Base-by-base conservation (phyloP, 2,329 filamentous ascomycete genomes). In the Pseudogymnoascus sp. region DNA sequence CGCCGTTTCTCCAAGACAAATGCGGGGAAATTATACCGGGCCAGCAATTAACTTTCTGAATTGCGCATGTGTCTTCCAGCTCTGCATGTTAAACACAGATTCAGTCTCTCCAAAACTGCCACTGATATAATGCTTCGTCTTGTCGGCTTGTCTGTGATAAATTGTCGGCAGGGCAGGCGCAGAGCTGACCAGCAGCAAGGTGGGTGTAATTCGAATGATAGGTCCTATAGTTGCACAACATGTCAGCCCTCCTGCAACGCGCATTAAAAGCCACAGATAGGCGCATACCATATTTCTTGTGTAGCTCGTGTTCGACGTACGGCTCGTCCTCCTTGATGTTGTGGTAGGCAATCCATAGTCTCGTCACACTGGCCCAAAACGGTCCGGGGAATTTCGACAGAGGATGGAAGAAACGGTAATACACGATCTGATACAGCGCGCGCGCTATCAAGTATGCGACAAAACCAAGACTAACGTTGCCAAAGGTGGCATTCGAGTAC, bases 111-210 rank as follows among this genome's bases (percentile, higher is more conserved):
- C 82, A 66, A 85, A 83, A 23, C 76, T 80, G 19, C 82, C 82
- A 0, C 81, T 81, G 63, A 84, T 81, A 68, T 85, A 86, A 70
- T 83, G 79, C 59, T 81, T 76, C 1, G 80, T 81, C 68, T 86
- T 86, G 71, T 83, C 76, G 4, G 79, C 81, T 65, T 80, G 74
- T 21, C 81, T 78, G 61, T 77, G 75, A 72, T 85, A 86, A 26
- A 86, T 79, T 12, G 78, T 75, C 0, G 83, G 83, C 2, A 86
- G 75, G 68, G 81, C 80, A 1, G 75, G 79, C 0, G 83, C 77
- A 66, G 82, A 80, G 68, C 72, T 78, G 62, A 83, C 78, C 4
- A 83, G 72, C 19, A 84, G 75, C 67, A 83, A 74, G 0, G 79
- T 81, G 0, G 80, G 81, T 4, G 78, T 80, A 63, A 83, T 77